Percentiles rank a stretch among this genome's conserved stretches.
These are phyloP conservation scores for Mycena rosella DNA, from an alignment of 768 basidiomycete genomes.

Conservation along the genomic window DNA sequence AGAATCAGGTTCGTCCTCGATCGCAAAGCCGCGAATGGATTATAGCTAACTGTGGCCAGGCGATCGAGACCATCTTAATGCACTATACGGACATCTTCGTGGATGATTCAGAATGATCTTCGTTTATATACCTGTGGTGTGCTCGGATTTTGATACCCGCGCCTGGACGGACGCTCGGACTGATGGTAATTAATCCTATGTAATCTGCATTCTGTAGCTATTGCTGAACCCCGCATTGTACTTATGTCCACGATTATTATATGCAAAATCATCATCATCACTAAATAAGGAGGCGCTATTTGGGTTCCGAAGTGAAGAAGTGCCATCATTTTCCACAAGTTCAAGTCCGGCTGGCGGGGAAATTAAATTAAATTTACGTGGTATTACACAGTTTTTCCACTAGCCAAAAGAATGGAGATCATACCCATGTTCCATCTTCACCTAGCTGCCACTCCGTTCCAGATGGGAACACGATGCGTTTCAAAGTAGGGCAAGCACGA, in stretches of 20 bases:
- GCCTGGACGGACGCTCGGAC: slow-evolving; percentile 30
- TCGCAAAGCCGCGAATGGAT: neutral
- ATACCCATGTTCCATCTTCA: slow-evolving; percentile 50
- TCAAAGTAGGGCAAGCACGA: slow-evolving; percentile 65
- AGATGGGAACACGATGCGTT: slow-evolving; percentile 68
- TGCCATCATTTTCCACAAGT: too few relatives aligned
- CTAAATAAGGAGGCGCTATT: too few relatives aligned
- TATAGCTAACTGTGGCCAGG: slow-evolving; percentile 58
- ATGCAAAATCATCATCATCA: too few relatives aligned
- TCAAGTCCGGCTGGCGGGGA: neutral
- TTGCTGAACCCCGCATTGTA: slow-evolving; percentile 15
- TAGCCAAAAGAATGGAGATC: too few relatives aligned
- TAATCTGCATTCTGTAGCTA: slow-evolving; percentile 31
- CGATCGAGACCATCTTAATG: slow-evolving; percentile 94
- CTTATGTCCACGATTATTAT: neutral
- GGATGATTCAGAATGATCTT: slow-evolving; percentile 75
- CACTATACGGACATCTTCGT: slow-evolving; percentile 98
- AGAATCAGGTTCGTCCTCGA: slow-evolving; percentile 70
- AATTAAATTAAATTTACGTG: neutral
- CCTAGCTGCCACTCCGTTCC: slow-evolving; percentile 63
- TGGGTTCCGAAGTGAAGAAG: too few relatives aligned
- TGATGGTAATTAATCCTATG: slow-evolving; percentile 23
- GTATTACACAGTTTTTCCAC: too few relatives aligned
- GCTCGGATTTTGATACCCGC: slow-evolving; percentile 30
- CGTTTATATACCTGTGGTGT: slow-evolving; percentile 6